Percentiles rank a stretch among this genome's conserved stretches.
Conservation (phyloP, 1,139 yeast species). For the Sugiyamaella xylanicola region DNA sequence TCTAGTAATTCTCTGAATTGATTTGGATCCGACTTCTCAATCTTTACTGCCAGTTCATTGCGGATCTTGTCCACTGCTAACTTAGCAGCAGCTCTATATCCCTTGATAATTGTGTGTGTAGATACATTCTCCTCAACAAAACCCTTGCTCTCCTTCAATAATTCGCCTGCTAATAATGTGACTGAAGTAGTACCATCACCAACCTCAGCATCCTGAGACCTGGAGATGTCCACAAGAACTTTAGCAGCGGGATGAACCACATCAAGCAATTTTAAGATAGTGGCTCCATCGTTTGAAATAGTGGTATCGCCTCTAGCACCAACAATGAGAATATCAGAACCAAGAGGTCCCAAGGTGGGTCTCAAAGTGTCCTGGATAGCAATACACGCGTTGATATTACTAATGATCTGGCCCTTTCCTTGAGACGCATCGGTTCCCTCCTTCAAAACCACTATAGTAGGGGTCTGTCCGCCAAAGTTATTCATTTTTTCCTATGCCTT, state of each 20-base stretch:
- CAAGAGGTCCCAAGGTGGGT: slow-evolving; percentile 96
- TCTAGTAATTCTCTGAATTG: slow-evolving; percentile 77
- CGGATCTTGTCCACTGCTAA: slow-evolving; percentile 73
- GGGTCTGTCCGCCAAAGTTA: slow-evolving; percentile 92
- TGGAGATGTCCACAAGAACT: slow-evolving; percentile 88
- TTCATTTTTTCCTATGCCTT: slow-evolving; percentile 42
- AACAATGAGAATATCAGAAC: slow-evolving; percentile 90
- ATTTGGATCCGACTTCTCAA: slow-evolving; percentile 46
- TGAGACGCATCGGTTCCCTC: slow-evolving; percentile 98
- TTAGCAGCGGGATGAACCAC: slow-evolving; percentile 99
- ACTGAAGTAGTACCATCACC: slow-evolving; percentile 99
- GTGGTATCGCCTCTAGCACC: slow-evolving; percentile 84
- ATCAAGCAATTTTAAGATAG: slow-evolving; percentile 85
- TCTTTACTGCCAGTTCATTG: slow-evolving; percentile 68
- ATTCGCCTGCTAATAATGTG: slow-evolving; percentile 90
- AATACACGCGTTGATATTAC: slow-evolving; percentile 93
- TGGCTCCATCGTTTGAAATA: slow-evolving; percentile 97
- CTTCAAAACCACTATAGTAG: slow-evolving; percentile 93
- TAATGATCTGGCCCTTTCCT: slow-evolving; percentile 92
- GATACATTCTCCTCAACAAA: slow-evolving; percentile 96
- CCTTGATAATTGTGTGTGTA: slow-evolving; percentile 84
- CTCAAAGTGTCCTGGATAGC: slow-evolving; percentile 95
- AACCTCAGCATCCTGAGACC: slow-evolving; percentile 98
- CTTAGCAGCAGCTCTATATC: slow-evolving; percentile 78
- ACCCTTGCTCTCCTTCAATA: slow-evolving; percentile 82